phyloP scores from a whole-genome alignment of 208 protist genomes.

The Naegleria lovaniensis region DNA sequence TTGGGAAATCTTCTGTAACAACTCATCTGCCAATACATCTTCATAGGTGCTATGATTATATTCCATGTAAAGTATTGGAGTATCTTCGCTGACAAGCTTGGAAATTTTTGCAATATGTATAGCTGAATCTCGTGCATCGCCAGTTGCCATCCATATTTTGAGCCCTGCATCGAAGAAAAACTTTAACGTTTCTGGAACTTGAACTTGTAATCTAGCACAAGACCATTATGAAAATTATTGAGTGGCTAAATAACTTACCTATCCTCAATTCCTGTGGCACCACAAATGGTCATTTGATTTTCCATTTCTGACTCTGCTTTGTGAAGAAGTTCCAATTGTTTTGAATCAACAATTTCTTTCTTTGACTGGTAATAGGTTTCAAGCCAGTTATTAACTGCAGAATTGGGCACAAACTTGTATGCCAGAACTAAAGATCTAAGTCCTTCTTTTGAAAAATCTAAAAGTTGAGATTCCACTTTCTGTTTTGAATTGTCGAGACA shows the following conservation, averaged over 20 bases:
- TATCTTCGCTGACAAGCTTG: conserved; percentile 45
- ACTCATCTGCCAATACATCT: conserved; percentile 28
- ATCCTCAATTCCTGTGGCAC: neutral
- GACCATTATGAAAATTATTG: conserved; percentile 58
- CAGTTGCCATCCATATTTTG: conserved; percentile 75
- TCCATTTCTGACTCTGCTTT: neutral
- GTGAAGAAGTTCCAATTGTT: neutral
- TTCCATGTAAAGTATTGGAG: neutral
- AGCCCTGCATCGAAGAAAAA: conserved; percentile 48
- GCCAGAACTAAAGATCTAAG: neutral
- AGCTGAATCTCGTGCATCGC: conserved; percentile 75
- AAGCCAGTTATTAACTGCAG: neutral
- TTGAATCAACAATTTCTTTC: neutral
- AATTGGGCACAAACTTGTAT: neutral
- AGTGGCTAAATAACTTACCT: conserved; percentile 52
- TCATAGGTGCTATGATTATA: neutral
- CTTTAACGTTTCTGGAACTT: conserved; percentile 53
- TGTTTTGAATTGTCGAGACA: conserved; percentile 36
- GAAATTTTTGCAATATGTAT: conserved; percentile 68
- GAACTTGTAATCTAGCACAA: conserved; percentile 66
- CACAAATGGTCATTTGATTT: neutral
- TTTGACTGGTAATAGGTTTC: neutral
- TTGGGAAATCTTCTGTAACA: neutral
- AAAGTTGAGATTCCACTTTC: neutral
- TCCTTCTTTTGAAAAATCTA: conserved; percentile 38